phyloP scores from a whole-genome alignment of 2,329 filamentous ascomycete species.

The Nothopassalora personata region DNA sequence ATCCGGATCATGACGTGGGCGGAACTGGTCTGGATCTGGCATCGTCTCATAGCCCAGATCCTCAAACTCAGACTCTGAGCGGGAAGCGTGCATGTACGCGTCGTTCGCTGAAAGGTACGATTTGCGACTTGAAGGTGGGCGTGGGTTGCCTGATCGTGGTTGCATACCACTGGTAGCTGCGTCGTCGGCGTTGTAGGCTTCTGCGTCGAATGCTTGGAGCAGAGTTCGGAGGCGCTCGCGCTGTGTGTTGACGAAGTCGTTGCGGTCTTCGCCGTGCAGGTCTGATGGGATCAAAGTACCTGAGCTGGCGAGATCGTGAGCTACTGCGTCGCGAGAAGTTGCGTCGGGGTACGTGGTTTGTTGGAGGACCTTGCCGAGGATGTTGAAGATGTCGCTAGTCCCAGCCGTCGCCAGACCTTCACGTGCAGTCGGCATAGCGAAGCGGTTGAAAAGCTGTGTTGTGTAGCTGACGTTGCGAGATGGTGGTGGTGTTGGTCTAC shows the following conservation, averaged over 20 bases:
- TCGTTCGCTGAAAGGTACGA: conserved; percentile 23
- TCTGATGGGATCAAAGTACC: conserved; percentile 65
- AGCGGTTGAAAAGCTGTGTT: conserved; percentile 75
- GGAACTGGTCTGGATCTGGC: conserved; percentile 32
- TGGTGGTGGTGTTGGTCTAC: conserved; percentile 44
- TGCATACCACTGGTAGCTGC: conserved; percentile 18
- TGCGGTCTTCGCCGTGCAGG: conserved; percentile 63
- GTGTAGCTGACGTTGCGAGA: conserved; percentile 58
- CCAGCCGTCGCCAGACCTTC: conserved; percentile 44
- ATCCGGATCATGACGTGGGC: conserved; percentile 14
- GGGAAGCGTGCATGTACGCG: conserved; percentile 63
- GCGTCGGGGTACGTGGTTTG: conserved; percentile 35
- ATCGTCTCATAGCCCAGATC: conserved; percentile 35
- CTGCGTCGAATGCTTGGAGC: conserved; percentile 70
- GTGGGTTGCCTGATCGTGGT: conserved; percentile 20
- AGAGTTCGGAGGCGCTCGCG: conserved; percentile 70
- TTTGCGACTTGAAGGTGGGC: conserved; percentile 26
- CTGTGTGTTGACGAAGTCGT: conserved; percentile 71
- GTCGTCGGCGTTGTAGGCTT: conserved; percentile 53
- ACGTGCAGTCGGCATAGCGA: conserved; percentile 70
- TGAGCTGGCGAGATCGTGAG: conserved; percentile 51
- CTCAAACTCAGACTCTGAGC: conserved; percentile 84
- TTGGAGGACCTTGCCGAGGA: conserved; percentile 69
- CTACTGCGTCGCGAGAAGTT: conserved; percentile 37
- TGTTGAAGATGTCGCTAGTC: conserved; percentile 65